Evolutionary conservation across 371 early-diverging fungal genomes (phyloP).

Genomic region (Saksenaea vasiformis): DNA sequence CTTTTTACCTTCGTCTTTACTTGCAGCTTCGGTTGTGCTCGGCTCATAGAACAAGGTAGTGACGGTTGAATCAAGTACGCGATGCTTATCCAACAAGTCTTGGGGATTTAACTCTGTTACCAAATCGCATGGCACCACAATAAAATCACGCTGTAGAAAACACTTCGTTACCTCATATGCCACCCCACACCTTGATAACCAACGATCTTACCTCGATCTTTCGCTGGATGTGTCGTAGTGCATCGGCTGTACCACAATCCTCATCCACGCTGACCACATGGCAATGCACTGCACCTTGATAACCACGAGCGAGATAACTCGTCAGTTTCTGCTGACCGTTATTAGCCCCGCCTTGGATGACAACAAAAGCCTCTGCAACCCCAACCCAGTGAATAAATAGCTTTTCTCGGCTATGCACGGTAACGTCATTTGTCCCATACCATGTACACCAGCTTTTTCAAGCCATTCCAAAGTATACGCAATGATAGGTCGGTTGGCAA

Average conservation of each 20-base stretch:
- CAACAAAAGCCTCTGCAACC: slow-evolving; percentile 76
- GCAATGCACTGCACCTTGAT: slow-evolving; percentile 65
- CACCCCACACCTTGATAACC: not conserved
- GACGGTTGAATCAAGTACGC: slow-evolving; percentile 76
- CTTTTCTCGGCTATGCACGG: not conserved
- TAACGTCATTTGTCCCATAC: slow-evolving; percentile 41
- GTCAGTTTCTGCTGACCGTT: slow-evolving; percentile 56
- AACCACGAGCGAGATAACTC: slow-evolving; percentile 72
- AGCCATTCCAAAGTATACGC: slow-evolving; percentile 92
- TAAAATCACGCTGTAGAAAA: slow-evolving; percentile 75
- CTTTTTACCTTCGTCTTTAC: slow-evolving; percentile 57
- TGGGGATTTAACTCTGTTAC: slow-evolving; percentile 82
- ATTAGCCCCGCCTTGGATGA: slow-evolving; percentile 51
- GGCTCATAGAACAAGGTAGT: slow-evolving; percentile 81
- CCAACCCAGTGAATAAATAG: not conserved
- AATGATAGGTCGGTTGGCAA: slow-evolving; percentile 93
- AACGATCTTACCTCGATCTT: slow-evolving; percentile 74
- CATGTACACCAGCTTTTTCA: slow-evolving; percentile 82
- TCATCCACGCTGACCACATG: slow-evolving; percentile 70
- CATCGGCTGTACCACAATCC: slow-evolving; percentile 84
- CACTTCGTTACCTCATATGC: not conserved
- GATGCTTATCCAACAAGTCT: slow-evolving; percentile 79
- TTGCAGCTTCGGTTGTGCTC: slow-evolving; percentile 53
- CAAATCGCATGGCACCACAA: slow-evolving; percentile 89
- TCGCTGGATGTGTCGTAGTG: slow-evolving; percentile 75